Evolutionary conservation across 352 stramenopile species (phyloP), one percentile per base, ranked within the genome.

Genomic region (Pythium myriotylum): DNA sequence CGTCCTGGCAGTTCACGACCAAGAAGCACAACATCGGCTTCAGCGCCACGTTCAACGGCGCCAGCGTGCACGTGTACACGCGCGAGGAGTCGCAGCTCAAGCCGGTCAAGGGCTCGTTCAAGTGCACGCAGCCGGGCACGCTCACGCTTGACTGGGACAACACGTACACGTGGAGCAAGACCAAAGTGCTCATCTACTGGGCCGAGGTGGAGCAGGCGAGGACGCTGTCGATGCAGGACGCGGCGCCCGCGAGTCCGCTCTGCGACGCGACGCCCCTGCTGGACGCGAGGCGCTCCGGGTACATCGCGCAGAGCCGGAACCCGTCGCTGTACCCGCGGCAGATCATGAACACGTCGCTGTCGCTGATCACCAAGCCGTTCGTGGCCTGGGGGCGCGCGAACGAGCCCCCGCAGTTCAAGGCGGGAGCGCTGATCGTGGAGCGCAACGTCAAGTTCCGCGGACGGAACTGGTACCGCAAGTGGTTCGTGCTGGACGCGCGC

Each of bases 1-100:
- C 74, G 7, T 84, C 77, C 3, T 92, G 76, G 77, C 83, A 90
- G 54, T 92, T 92, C 46, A 83, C 74, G 10, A 90, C 79, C 12
- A 89, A 88, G 62, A 92, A 90, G 50, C 81, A 90, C 72, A 85
- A 88, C 62, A 89, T 92, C 62, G 83, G 83, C 20, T 92, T 92
- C 50, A 89, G 80, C 48, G 79, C 79, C n/a, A 82, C 77, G 14
- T 89, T 92, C 58, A 82, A 88, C 42, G 77, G 75, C 9, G 63
- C 77, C 29, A 76, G 67, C 19, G 77, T 91, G 19, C 71, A 73
- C 19, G 76, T 84, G 37, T 92, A 92, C 57, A 82, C 83, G 26
- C 67, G 79, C 23, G 83, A 92, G 60, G 80, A 86, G 20, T 77
- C 79, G 14, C 65, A 84, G 45, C 46, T 77, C 39, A 88, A 88